phyloP scores from a whole-genome alignment of 2,329 filamentous ascomycete species.

The Xylariaceae sp. region DNA sequence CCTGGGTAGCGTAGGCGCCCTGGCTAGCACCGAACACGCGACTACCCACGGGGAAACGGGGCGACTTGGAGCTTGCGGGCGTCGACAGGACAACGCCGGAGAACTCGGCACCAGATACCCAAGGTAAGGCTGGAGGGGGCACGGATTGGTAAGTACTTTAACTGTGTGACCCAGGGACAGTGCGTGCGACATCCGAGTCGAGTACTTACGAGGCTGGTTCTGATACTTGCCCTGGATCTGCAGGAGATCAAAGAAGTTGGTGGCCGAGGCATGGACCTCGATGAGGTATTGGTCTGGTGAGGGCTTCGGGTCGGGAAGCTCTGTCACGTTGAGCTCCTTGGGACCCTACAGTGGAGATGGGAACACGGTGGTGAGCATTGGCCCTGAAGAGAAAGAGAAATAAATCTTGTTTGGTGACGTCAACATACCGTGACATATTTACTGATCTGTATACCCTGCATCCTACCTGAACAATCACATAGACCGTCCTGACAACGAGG shows the following conservation, averaged over 20 bases:
- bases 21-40: constrained; percentile 82
- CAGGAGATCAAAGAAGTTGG: constrained; percentile 96
- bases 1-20: constrained; percentile 77
- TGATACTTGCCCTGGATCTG: constrained; percentile 97
- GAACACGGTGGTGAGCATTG: no score
- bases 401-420: background rate
- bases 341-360: constrained; percentile 71
- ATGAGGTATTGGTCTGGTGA: constrained; percentile 75
- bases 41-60: constrained; percentile 68
- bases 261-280: constrained; percentile 76
- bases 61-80: constrained; percentile 45
- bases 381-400: no score
- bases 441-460: constrained; percentile 70
- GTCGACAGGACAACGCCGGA: constrained; percentile 68
- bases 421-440: constrained; percentile 64
- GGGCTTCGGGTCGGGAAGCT: constrained; percentile 69
- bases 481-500: no score
- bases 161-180: no score
- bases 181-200: no score
- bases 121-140: constrained; percentile 67
- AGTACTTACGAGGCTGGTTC: constrained; percentile 62
- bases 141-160: no score
- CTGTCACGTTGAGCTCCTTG: constrained; percentile 68
- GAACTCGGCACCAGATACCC: constrained; percentile 84
- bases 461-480: constrained; percentile 35